These are phyloP conservation scores for Phialophora verrucosa DNA, from an alignment of 2,329 filamentous ascomycete genomes.

Conservation along the genomic window DNA sequence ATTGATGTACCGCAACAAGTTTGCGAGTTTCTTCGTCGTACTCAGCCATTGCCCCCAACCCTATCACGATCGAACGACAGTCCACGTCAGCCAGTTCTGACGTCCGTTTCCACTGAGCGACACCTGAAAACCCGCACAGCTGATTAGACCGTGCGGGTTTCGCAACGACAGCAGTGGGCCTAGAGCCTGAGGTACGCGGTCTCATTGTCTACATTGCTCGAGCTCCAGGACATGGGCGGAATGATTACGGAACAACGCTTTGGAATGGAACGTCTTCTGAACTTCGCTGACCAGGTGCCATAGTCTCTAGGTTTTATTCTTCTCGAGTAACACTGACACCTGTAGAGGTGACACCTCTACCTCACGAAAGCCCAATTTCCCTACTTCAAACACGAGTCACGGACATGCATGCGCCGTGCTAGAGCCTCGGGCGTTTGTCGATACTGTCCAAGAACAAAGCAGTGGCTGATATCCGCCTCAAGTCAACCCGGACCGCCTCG, in stretches of 20 bases:
- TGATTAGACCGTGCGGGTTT: not conserved
- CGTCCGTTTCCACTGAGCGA: constrained; percentile 2
- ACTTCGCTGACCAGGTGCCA: not conserved
- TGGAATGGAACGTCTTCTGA: not conserved
- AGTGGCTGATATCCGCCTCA: not conserved
- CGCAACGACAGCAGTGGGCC: not conserved
- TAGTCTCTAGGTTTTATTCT: not conserved
- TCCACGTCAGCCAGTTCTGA: constrained; percentile 16
- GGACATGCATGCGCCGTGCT: constrained; percentile 19
- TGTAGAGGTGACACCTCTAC: not conserved
- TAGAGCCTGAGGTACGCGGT: not conserved
- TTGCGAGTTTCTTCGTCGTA: constrained; percentile 1
- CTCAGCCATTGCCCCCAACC: not conserved
- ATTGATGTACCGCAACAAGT: constrained; percentile 8
- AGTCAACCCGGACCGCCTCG: not conserved
- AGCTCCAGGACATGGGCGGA: not conserved
- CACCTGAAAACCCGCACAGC: not conserved
- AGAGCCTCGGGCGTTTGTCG: not conserved
- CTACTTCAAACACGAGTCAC: not conserved
- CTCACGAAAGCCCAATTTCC: not conserved
- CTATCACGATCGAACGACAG: constrained; percentile 2
- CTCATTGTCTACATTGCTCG: not conserved
- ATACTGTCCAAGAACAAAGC: not conserved
- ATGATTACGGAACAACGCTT: not conserved
- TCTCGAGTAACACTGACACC: not conserved